Base-by-base conservation (phyloP, 495 filamentous ascomycete species). In the Xeromyces bisporus region DNA sequence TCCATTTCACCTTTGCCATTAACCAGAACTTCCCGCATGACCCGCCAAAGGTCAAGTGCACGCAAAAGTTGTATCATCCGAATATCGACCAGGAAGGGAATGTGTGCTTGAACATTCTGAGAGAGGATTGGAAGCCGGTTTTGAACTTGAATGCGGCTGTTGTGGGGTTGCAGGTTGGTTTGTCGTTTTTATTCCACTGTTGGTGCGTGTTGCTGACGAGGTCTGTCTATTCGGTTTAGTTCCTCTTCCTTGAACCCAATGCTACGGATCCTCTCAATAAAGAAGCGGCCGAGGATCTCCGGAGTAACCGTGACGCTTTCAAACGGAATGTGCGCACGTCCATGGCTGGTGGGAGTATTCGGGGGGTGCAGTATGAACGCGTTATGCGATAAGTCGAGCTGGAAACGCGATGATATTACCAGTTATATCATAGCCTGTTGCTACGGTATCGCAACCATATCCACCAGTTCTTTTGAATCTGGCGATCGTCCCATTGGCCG, bases 121-220 rank as follows among this genome's bases (percentile, higher is more conserved):
- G 89, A 34, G 89, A 96, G 62, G 89, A 97, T 61, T 97, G 89
- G 89, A 96, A 94, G 61, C 89, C 89, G 0, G 89, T 96, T 13
- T 60, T 97, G 49, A 96, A 96, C 49, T 53, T 97, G 45, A 92
- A 94, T 53, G 86, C 89, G 8, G 85, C 94, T 16, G 87, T 97
- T 44, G 85, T 97, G 13, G 89, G 89, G 15, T 58, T 97, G 51
- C 89, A 85, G 71, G 77, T 80, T 48, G 13, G 62, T 50, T 32
- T 15, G 28, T 24, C 16, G 18, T 26, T 17, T 11, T 12, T 18
- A 20, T 26, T 28, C 26, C 16, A 7, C 15, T 31, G 26, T 24
- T 33, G 25, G 6, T 20, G n/a, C 2, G 7, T n/a, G 25, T 11
- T 23, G 34, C 24, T 31, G 31, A 10, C 20, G 25, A 24, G 18